Conservation (phyloP, 345 rosid species). For the Eucalyptus fibrosa region DNA sequence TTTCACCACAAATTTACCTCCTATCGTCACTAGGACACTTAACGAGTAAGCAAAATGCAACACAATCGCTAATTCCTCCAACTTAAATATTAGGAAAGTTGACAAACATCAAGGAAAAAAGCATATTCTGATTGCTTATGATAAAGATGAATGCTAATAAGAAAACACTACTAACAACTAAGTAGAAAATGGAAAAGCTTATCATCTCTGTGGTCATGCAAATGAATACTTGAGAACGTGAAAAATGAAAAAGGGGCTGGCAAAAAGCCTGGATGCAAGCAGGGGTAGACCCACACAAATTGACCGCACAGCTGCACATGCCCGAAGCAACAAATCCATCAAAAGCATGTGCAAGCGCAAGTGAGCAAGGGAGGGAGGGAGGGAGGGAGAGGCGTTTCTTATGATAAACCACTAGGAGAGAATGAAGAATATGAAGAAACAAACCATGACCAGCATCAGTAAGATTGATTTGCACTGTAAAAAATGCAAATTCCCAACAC, state of each 20-base stretch:
- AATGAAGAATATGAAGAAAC: slow-evolving; percentile 5
- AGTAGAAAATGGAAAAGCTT: not conserved
- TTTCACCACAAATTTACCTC: not conserved
- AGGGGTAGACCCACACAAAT: not conserved
- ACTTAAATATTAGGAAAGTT: not conserved
- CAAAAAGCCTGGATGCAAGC: not conserved
- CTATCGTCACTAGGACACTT: not conserved
- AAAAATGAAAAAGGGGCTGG: not conserved
- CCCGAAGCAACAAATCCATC: not conserved
- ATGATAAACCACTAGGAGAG: not conserved
- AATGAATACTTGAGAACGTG: not conserved
- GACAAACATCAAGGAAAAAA: not conserved
- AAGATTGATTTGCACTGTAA: slow-evolving; percentile 46
- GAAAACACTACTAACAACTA: not conserved
- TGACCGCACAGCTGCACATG: not conserved
- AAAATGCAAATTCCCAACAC: slow-evolving; percentile 59
- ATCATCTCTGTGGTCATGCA: not conserved
- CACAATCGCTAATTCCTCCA: not conserved
- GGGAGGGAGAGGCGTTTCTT: not conserved
- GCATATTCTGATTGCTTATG: not conserved
- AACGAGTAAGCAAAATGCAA: not conserved
- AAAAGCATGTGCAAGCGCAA: not conserved
- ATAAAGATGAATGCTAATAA: not conserved
- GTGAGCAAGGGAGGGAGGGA: not conserved
- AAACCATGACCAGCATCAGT: slow-evolving; percentile 92